Base-by-base conservation (phyloP, 805 yeast genomes). In the Candida piceae region DNA sequence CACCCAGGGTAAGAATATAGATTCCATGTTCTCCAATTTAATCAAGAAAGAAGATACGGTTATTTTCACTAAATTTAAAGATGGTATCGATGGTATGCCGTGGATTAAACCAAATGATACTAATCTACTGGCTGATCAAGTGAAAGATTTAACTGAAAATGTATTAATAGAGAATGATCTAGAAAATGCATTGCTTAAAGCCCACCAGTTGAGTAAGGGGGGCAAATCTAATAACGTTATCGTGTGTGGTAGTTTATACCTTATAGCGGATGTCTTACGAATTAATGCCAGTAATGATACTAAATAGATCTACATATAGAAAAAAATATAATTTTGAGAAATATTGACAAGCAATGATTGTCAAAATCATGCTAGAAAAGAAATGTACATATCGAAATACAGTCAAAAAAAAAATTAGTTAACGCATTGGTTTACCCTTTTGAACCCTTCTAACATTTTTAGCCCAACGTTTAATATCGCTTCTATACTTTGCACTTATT, bases 51-150 rank as follows among this genome's bases (percentile, higher is more conserved):
- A 58, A 1, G 96, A 88, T 49, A 57, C 63, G 3, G 72, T 89
- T 0, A 60, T 81, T 1, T 70, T 80, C 1, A 78, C 90, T 0
- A 53, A 64, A 22, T 93, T 89, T 55, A 72, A 78, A 2, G 49
- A 63, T 1, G 46, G 42, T 2, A 90, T 94, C 1, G 89, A 81
- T 11, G 82, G 86, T 0, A 93, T 93, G 98, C 96, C 97, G 0
- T 93, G 97, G 97, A 78, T 93, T 5, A 51, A 66, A 29, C 62
- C 89, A 1, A 67, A 66, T 44, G 49, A 54, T 4, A 51, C 65
- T 1, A 48, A 39, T 2, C 61, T 56, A 13, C 51, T 80, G 24
- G 41, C 40, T 34, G 36, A 12, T 7, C 36, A 33, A 41, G 42
- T 38, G 46, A 48, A 31, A 19, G 35, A 32, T n/a, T 25, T 41